These are phyloP conservation scores for Teratosphaeria epicoccoides DNA, from an alignment of 2,329 filamentous ascomycete genomes.

Conservation along the genomic window DNA sequence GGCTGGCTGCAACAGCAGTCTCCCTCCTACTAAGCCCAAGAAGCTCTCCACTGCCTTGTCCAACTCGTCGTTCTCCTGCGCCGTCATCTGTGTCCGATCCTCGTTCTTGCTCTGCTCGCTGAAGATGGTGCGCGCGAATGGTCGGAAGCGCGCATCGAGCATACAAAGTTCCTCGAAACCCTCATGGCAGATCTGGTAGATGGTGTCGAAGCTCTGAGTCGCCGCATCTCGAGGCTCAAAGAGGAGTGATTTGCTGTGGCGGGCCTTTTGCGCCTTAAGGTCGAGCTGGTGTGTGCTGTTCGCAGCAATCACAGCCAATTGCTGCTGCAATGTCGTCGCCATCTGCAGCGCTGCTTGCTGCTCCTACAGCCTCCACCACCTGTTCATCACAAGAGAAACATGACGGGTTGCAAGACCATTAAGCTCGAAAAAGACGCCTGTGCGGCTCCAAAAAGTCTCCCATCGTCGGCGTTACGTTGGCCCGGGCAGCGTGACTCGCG, in stretches of 20 bases:
- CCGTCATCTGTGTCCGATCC: constrained; percentile 76
- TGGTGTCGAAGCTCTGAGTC: constrained; percentile 77
- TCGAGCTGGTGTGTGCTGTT: constrained; percentile 85
- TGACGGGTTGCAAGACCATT: neutral
- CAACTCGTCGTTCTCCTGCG: constrained; percentile 69
- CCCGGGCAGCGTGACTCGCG: constrained; percentile 1
- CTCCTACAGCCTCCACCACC: neutral
- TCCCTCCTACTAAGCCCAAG: constrained; percentile 64
- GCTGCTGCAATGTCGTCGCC: constrained; percentile 79
- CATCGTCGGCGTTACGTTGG: constrained; percentile 1
- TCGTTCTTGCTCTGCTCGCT: constrained; percentile 85
- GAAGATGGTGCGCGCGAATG: constrained; percentile 72
- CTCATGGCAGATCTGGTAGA: constrained; percentile 77
- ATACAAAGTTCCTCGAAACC: constrained; percentile 87
- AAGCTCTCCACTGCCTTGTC: constrained; percentile 71
- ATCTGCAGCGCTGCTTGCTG: constrained; percentile 39
- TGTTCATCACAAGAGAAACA: neutral
- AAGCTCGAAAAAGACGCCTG: neutral
- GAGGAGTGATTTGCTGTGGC: constrained; percentile 88
- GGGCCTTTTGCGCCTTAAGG: constrained; percentile 80
- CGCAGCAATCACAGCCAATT: constrained; percentile 84
- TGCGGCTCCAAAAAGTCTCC: neutral
- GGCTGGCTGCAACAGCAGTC: constrained; percentile 72
- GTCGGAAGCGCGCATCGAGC: constrained; percentile 66
- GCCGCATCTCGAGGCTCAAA: constrained; percentile 80